These are phyloP conservation scores for Metschnikowia orientalis DNA, from an alignment of 805 yeast genomes.

Conservation along the genomic window DNA sequence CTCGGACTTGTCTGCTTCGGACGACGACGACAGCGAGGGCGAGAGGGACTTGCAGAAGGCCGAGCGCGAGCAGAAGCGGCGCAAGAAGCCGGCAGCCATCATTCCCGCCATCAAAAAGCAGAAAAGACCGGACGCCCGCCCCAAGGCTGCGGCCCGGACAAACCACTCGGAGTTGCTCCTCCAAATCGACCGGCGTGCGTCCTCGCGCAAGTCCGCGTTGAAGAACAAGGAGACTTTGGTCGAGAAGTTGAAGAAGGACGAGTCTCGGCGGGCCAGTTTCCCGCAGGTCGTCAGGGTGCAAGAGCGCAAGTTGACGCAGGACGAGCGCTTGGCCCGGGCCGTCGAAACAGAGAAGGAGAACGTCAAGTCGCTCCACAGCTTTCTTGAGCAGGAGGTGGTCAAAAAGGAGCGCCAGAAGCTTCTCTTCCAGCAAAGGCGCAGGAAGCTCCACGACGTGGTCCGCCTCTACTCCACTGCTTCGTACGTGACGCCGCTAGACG, in stretches of 20 bases:
- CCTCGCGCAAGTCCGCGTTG: constrained; percentile 73
- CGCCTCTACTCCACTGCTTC: constrained; percentile 47
- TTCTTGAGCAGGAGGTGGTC: constrained; percentile 78
- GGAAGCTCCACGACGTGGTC: constrained; percentile 55
- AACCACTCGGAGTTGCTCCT: constrained; percentile 49
- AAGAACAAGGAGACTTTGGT: constrained; percentile 74
- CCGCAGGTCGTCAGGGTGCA: constrained; percentile 39
- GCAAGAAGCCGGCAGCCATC: constrained; percentile 20
- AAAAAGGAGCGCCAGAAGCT: constrained; percentile 76
- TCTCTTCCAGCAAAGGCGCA: constrained; percentile 60
- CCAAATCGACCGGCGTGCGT: constrained; percentile 56
- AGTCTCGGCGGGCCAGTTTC: constrained; percentile 50
- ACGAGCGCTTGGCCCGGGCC: constrained; percentile 76
- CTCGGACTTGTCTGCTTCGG: constrained; percentile 48
- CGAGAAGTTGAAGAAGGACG: constrained; percentile 64
- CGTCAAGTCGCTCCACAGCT: constrained; percentile 64
- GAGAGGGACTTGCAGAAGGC: constrained; percentile 55
- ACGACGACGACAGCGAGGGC: constrained; percentile 63
- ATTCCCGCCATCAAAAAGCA: constrained; percentile 34
- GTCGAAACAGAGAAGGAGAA: constrained; percentile 78
- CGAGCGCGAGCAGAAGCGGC: constrained; percentile 34
- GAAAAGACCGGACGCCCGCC: constrained; percentile 18
- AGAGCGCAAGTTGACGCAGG: constrained; percentile 59
- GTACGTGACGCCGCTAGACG: constrained; percentile 60
- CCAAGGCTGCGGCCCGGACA: constrained; percentile 27